Conservation (phyloP, 2,329 filamentous ascomycete genomes). For the Ceratocystis cacaofunesta region DNA sequence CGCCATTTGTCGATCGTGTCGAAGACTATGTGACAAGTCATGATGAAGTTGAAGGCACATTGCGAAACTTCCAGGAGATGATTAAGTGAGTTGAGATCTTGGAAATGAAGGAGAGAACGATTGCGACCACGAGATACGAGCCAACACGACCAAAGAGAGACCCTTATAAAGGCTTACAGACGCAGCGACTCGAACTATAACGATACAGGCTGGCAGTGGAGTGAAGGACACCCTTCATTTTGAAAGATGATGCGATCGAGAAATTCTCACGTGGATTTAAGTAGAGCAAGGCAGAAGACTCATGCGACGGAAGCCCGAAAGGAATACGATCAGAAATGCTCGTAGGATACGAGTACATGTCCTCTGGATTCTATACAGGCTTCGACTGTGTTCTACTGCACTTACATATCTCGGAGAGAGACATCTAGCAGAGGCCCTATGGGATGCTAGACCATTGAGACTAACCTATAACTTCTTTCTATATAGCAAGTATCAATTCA, state of each 20-base stretch:
- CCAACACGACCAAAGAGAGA: not conserved
- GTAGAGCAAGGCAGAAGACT: not conserved
- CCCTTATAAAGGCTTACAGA: not conserved
- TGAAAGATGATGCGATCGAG: not conserved
- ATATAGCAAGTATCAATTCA: slow-evolving; percentile 92
- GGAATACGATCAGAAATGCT: not conserved
- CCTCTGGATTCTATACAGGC: no score
- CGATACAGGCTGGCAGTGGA: not conserved
- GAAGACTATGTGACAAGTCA: slow-evolving; percentile 74
- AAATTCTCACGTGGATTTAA: not conserved
- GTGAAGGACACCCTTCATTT: not conserved
- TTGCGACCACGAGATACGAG: not conserved
- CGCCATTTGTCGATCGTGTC: slow-evolving; percentile 75
- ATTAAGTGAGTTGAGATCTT: slow-evolving; percentile 50
- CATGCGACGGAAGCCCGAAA: not conserved
- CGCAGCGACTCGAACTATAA: not conserved
- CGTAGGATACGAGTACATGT: not conserved
- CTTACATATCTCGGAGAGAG: no score
- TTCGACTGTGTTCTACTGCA: no score
- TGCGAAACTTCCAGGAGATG: slow-evolving; percentile 84
- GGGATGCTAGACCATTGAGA: not conserved
- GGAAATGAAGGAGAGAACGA: not conserved
- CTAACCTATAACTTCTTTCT: not conserved
- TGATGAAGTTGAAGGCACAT: slow-evolving; percentile 62
- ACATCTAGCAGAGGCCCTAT: not conserved